Percentiles rank a stretch among this genome's conserved stretches.
These are phyloP conservation scores for Alternaria sp. DNA, from an alignment of 2,329 filamentous ascomycete genomes.

Conservation along the genomic window DNA sequence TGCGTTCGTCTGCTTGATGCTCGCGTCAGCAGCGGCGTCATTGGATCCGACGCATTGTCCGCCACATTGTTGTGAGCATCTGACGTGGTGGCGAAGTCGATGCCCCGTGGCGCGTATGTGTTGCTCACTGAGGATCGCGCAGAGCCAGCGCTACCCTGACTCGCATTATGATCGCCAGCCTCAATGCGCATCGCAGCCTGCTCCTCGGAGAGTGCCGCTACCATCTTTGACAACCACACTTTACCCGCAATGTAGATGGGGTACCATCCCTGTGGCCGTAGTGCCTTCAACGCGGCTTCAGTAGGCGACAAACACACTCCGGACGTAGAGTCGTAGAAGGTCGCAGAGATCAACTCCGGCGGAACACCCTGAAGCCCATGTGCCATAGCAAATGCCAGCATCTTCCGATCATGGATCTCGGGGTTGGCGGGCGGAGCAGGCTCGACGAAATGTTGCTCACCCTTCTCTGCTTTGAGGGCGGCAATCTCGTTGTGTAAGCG, in stretches of 20 bases:
- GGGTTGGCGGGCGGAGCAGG: neutral
- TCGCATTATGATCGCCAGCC: neutral
- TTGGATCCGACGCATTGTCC: neutral
- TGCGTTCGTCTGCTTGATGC: neutral
- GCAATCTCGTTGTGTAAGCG: neutral
- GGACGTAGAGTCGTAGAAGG: neutral
- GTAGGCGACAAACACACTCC: constrained; percentile 1
- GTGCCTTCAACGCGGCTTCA: neutral
- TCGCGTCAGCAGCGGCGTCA: too few relatives aligned
- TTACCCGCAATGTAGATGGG: neutral
- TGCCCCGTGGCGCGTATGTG: neutral
- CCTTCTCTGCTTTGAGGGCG: constrained; percentile 1
- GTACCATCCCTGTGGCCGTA: constrained; percentile 3
- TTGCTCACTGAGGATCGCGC: neutral
- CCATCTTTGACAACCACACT: constrained; percentile 7
- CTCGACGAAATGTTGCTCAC: neutral
- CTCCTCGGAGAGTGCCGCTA: constrained; percentile 10
- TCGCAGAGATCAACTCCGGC: neutral
- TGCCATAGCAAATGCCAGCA: neutral
- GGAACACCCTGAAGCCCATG: neutral
- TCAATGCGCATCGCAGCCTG: neutral
- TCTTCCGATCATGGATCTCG: neutral
- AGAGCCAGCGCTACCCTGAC: neutral
- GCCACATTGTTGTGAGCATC: neutral
- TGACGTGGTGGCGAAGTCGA: fast-evolving